phyloP scores from a whole-genome alignment of 768 basidiomycete genomes.

The Hirschioporus abietinus region DNA sequence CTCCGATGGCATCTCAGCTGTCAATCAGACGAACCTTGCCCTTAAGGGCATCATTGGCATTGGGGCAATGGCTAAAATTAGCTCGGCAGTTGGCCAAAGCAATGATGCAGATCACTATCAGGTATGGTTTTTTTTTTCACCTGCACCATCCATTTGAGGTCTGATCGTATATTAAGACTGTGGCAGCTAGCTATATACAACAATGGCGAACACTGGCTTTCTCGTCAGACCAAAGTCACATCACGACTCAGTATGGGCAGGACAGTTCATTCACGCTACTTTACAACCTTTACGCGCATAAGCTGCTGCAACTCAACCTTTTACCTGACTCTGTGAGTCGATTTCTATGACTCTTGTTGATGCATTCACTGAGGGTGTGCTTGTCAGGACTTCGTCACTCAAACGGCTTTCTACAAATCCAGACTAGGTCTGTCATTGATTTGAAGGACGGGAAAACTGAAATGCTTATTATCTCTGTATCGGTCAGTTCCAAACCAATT shows the following conservation, averaged over 20 bases:
- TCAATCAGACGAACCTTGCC: constrained; percentile 65
- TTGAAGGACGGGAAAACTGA: neutral
- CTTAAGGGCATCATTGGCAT: constrained; percentile 70
- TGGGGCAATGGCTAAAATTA: constrained; percentile 55
- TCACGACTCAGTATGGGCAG: neutral
- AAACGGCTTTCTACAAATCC: constrained; percentile 2
- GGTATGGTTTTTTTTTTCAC: constrained; percentile 16
- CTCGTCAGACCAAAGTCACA: neutral
- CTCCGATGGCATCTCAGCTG: constrained; percentile 18
- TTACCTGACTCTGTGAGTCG: neutral
- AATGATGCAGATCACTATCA: constrained; percentile 19
- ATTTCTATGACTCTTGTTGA: neutral
- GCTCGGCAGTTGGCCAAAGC: constrained; percentile 19
- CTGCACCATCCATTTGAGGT: neutral
- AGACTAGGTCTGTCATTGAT: neutral
- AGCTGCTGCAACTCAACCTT: neutral
- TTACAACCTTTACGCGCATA: constrained; percentile 1
- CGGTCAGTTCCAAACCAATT: neutral
- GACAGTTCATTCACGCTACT: neutral
- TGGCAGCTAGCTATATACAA: neutral
- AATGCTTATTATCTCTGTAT: neutral
- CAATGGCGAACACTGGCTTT: constrained; percentile 1
- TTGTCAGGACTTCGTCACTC: neutral
- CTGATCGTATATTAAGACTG: neutral
- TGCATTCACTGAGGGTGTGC: neutral